A percentile compares a stretch with the other conserved stretches of the same genome.
phyloP scores from a whole-genome alignment of 805 yeast species.

The Metschnikowia lachancei region DNA sequence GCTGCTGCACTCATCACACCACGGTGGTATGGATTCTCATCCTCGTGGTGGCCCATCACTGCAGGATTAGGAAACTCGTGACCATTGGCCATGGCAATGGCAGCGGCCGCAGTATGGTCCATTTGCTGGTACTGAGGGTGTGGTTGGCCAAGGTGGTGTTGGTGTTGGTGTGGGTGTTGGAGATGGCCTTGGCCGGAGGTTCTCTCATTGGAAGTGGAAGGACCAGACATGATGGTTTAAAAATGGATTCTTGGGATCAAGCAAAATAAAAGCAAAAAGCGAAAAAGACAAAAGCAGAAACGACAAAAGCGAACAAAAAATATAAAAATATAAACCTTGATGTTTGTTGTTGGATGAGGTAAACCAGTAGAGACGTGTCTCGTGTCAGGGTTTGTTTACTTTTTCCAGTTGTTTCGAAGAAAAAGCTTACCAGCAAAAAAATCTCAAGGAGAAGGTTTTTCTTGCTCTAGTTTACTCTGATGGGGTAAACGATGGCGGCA shows the following conservation, averaged over 20 bases:
- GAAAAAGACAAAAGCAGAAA: no score
- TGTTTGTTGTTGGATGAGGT: neutral
- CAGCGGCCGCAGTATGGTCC: conserved; percentile 25
- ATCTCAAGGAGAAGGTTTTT: neutral
- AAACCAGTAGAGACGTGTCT: conserved; percentile 9
- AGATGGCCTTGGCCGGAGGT: conserved; percentile 15
- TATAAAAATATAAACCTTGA: neutral
- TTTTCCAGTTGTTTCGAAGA: conserved; percentile 2
- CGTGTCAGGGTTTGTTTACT: conserved; percentile 11
- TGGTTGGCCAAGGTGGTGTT: conserved; percentile 16
- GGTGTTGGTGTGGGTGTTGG: conserved; percentile 10
- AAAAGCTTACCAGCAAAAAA: neutral
- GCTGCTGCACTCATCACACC: conserved; percentile 20
- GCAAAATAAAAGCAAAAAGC: no score
- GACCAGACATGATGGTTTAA: conserved; percentile 17
- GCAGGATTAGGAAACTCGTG: conserved; percentile 22
- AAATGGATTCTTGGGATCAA: neutral
- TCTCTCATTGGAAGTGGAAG: conserved; percentile 23
- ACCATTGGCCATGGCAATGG: conserved; percentile 22
- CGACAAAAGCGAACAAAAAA: no score
- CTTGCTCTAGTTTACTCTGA: conserved; percentile 6
- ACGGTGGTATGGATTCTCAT: conserved; percentile 20
- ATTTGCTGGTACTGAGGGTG: conserved; percentile 21
- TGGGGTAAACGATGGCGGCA: conserved; percentile 9
- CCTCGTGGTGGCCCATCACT: conserved; percentile 23